These are phyloP conservation scores for Chalaropsis ovoidea DNA, from an alignment of 2,329 filamentous ascomycete genomes.

Conservation along the genomic window DNA sequence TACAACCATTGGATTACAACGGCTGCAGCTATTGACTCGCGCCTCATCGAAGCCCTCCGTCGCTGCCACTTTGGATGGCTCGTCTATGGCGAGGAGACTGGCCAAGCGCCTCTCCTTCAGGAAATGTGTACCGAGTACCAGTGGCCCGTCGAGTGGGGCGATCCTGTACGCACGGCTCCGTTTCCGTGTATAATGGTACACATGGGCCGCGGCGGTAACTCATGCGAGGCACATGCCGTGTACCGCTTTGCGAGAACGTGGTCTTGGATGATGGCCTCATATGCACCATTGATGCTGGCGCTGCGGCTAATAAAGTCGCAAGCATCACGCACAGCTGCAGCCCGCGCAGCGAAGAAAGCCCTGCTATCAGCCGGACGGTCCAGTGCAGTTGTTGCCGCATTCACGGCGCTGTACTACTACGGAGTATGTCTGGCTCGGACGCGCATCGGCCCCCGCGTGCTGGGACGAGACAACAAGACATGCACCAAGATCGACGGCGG, in stretches of 20 bases:
- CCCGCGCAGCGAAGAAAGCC: slow-evolving; percentile 42
- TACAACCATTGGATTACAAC: slow-evolving; percentile 77
- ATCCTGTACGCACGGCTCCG: slow-evolving; percentile 58
- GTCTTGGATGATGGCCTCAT: slow-evolving; percentile 63
- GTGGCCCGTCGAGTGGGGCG: slow-evolving; percentile 60
- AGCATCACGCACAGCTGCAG: slow-evolving; percentile 36
- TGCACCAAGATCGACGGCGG: slow-evolving; percentile 48
- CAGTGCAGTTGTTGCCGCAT: slow-evolving; percentile 66
- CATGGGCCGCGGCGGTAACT: slow-evolving; percentile 58
- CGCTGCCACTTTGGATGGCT: slow-evolving; percentile 53
- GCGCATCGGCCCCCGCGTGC: slow-evolving; percentile 57
- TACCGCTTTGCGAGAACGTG: slow-evolving; percentile 59
- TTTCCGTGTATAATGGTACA: slow-evolving; percentile 79
- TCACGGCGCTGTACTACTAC: slow-evolving; percentile 75
- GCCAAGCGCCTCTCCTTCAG: slow-evolving; percentile 56
- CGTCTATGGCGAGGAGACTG: slow-evolving; percentile 63
- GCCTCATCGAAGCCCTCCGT: slow-evolving; percentile 64
- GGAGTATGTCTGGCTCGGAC: slow-evolving; percentile 69
- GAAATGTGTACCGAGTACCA: slow-evolving; percentile 62
- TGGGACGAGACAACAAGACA: slow-evolving; percentile 42
- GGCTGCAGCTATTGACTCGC: slow-evolving; percentile 62
- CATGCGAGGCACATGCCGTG: slow-evolving; percentile 63
- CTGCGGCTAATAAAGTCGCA: slow-evolving; percentile 40
- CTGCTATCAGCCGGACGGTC: slow-evolving; percentile 55
- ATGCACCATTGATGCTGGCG: slow-evolving; percentile 63